Percentiles rank a stretch among this genome's conserved stretches.
Evolutionary conservation across 441 rosid species (phyloP).

Genomic region (Corymbia citriodora): DNA sequence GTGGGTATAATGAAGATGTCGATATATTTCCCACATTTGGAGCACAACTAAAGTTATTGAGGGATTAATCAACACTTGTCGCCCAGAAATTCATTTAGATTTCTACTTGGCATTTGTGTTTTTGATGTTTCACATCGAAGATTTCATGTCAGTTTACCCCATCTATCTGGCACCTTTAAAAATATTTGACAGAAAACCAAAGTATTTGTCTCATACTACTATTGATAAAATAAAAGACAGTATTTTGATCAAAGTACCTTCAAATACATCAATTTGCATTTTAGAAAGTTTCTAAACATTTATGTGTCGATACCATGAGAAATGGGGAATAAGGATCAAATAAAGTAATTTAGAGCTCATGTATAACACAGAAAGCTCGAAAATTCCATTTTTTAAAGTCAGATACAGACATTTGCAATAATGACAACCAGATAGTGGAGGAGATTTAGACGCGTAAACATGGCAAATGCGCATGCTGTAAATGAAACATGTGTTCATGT

Average conservation of each 20-base stretch:
- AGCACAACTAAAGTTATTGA: neutral
- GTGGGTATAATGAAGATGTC: neutral
- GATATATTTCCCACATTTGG: neutral
- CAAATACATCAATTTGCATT: neutral
- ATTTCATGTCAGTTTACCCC: neutral
- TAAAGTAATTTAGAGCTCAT: neutral
- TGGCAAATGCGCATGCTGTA: neutral
- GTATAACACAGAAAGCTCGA: neutral
- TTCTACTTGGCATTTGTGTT: neutral
- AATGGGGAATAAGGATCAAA: neutral
- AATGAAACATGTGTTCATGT: neutral
- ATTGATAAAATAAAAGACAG: neutral
- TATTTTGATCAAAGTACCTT: neutral
- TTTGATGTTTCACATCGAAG: neutral
- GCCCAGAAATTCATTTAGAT: neutral
- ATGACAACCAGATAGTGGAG: neutral
- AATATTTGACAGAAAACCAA: neutral
- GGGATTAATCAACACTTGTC: neutral
- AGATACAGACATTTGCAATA: neutral
- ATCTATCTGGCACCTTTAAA: neutral
- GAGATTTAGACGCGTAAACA: neutral
- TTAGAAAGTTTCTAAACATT: neutral
- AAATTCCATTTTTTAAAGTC: neutral
- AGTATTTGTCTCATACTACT: neutral
- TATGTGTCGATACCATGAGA: neutral